Base-by-base conservation (phyloP, 495 filamentous ascomycete genomes). In the Aspergillus mulundensis region DNA sequence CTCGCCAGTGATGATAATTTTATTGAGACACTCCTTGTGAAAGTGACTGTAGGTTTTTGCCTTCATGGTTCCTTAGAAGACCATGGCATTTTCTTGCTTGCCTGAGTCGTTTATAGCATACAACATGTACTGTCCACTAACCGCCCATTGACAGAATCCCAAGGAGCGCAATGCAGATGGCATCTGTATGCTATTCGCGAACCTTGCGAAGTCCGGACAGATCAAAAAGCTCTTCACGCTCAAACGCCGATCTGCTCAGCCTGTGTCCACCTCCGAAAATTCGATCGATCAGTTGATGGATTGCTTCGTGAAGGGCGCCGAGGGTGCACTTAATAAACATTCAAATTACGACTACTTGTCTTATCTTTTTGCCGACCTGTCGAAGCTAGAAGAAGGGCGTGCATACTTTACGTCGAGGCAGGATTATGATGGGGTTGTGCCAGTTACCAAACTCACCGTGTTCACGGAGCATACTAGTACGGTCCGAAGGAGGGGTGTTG, bases 261-360 rank as follows among this genome's bases (percentile, higher is more conserved):
- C 81, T 21, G 74, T 87, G 19, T 91, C 91, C 3, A 77, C 66
- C 5, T 87, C 87, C 4, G 77, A 84, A 28, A 75, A 83, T 40
- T 87, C 87, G 12, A 83, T 97, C 48, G 90, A 96, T 67, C 95
- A 97, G 66, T 74, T 97, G 18, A 86, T 97, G 62, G 94, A 96
- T 67, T 87, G 93, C 63, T 98, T 97, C 66, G 95, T 97, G 53
- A 91, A 90, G 71, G 92, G 92, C 12, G 84, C 88, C 3, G 85
- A 89, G 53, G 87, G 86, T 0, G 72, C 75, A 2, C 89, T 92
- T 65, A 98, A 97, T 74, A 85, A 88, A 62, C 54, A 87, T n/a
- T 90, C 91, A 60, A 82, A 88, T 66, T 97, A 82, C 67, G 91
- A 98, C 70, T 96, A 96, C 67, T 79, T 98, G 10, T 83, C 91